phyloP scores from a whole-genome alignment of 768 basidiomycete species.

The Rhizopogon sp. region DNA sequence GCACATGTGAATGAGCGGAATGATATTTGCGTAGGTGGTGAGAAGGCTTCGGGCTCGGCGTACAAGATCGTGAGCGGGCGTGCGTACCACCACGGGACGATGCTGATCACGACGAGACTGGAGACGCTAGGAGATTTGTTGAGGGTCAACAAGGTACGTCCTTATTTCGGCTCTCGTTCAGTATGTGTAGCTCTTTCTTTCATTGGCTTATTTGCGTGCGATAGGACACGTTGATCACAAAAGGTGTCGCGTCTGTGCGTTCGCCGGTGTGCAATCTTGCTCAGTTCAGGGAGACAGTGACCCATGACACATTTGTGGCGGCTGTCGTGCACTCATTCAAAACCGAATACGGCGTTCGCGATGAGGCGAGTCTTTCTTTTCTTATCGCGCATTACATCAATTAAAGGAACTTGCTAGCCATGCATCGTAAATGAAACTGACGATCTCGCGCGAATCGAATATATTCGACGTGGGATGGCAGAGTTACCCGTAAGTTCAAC shows the following conservation, averaged over 20 bases:
- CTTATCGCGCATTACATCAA: not conserved
- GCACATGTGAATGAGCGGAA: conserved; percentile 86
- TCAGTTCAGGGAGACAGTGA: conserved; percentile 43
- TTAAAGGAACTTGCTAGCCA: conserved; percentile 26
- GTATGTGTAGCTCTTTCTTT: not conserved
- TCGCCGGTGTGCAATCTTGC: conserved; percentile 87
- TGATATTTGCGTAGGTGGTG: conserved; percentile 77
- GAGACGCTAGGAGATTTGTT: conserved; percentile 69
- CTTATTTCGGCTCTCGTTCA: too few relatives aligned
- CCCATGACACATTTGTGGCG: conserved; percentile 65
- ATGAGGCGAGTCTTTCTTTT: conserved; percentile 22
- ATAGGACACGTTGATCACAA: conserved; percentile 76
- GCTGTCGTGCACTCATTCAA: conserved; percentile 69
- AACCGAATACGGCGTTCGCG: conserved; percentile 43
- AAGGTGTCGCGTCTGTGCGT: conserved; percentile 85
- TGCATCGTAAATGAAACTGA: conserved; percentile 41
- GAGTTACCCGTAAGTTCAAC: conserved; percentile 60
- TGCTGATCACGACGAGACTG: conserved; percentile 86
- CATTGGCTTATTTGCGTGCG: not conserved
- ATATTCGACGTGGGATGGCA: conserved; percentile 62
- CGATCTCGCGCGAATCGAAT: conserved; percentile 41
- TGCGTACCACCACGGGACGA: conserved; percentile 97
- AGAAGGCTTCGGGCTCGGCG: conserved; percentile 97
- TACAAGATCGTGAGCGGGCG: conserved; percentile 90
- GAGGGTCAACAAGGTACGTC: conserved; percentile 54